Percentiles rank a stretch among this genome's conserved stretches.
These are phyloP conservation scores for Trichophyton simii DNA, from an alignment of 2,329 filamentous ascomycete species.

Conservation along the genomic window DNA sequence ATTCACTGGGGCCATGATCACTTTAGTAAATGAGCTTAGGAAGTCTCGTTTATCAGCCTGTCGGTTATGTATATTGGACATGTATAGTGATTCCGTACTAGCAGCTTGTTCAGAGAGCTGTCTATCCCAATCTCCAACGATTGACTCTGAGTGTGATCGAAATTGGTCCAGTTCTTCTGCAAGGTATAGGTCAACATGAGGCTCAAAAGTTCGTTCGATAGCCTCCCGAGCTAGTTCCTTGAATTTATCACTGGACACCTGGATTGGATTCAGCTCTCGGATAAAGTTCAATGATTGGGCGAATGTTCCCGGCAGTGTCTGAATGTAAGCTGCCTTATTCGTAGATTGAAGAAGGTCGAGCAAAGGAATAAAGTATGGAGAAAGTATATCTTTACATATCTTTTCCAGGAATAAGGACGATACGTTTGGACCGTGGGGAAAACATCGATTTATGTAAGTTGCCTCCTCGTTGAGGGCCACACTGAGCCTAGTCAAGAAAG, in stretches of 20 bases:
- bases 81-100: constrained; percentile 82
- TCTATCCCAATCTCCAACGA: constrained; percentile 80
- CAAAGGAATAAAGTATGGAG: constrained; percentile 71
- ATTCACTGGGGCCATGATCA: constrained; percentile 97
- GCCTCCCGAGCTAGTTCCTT: constrained; percentile 54
- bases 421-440: constrained; percentile 57
- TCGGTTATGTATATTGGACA: constrained; percentile 76
- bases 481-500: constrained; percentile 66
- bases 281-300: constrained; percentile 73
- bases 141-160: constrained; percentile 57
- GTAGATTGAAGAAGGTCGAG: constrained; percentile 77
- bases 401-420: constrained; percentile 71
- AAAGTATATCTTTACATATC: constrained; percentile 66
- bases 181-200: constrained; percentile 85
- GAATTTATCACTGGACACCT: constrained; percentile 46
- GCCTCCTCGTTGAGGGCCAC: constrained; percentile 72
- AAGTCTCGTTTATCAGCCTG: constrained; percentile 96
- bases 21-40: constrained; percentile 90
- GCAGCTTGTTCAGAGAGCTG: constrained; percentile 84
- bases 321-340: constrained; percentile 65
- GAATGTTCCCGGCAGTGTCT: constrained; percentile 75
- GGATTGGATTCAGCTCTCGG: constrained; percentile 55
- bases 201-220: constrained; percentile 67
- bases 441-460: constrained; percentile 66
- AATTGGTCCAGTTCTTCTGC: constrained; percentile 85